Evolutionary conservation across 2,329 filamentous ascomycete species (phyloP), one percentile per base, ranked within the genome.

Genomic region (Aspergillus terreus): DNA sequence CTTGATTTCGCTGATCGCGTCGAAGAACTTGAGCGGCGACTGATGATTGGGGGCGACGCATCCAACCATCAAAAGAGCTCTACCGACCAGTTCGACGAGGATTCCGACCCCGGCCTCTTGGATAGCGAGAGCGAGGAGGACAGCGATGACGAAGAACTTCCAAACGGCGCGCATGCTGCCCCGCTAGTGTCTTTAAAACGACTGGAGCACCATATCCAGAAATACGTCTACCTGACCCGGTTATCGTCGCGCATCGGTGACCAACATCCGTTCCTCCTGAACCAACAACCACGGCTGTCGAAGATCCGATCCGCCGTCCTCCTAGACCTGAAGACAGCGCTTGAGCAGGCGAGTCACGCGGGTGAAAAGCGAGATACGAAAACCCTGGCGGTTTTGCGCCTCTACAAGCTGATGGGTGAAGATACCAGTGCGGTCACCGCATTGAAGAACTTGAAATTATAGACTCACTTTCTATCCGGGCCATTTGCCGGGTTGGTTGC

Each of bases 401-500:
- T 86, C 23, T 87, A 87, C 63, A 76, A 78, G 42, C 76, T 84
- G 41, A 76, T 88, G 68, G 83, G 78, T 11, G 83, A 84, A 58
- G 76, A 78, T 47, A 72, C 67, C 14, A 83, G 85, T 58, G 82
- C 82, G 1, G 71, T 86, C 43, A 80, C 79, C 52, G 75, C 82
- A 10, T 64, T 85, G 55, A 82, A 80, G 56, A 72, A 69, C 50
- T 55, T 71, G 43, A 69, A 66, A 51, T 56, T 68, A 51, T 72
- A 67, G 55, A 57, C 43, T 36, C 21, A 15, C 35, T 43, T 33
- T 19, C 19, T 12, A 35, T 30, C 44, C 9, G 42, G 25, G 25
- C 43, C 33, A 45, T 36, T 23, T 30, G 21, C 41, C 52, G n/a
- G 19, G 33, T 48, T 62, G 23, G 23, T 23, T 61, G 62, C 63